phyloP scores from a whole-genome alignment of 768 basidiomycete species.

The Termitomyces sp. region DNA sequence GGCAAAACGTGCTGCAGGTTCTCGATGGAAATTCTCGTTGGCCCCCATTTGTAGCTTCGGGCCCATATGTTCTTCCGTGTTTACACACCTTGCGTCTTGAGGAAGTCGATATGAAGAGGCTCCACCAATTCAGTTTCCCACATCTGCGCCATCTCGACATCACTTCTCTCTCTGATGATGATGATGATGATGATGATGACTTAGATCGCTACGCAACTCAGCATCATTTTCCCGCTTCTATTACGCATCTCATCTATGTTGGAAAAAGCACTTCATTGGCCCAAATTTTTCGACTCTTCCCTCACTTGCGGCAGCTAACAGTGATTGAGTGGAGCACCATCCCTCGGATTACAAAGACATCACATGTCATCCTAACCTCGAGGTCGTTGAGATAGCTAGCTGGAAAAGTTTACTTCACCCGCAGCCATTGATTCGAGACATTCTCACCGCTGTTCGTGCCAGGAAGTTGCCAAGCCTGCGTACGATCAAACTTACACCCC shows the following conservation, averaged over 20 bases:
- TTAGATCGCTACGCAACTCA: background rate
- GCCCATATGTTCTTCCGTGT: background rate
- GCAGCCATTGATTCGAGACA: background rate
- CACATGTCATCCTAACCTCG: background rate
- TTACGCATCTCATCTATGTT: background rate
- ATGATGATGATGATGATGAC: too few relatives aligned
- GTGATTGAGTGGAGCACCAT: background rate
- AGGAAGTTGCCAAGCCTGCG: background rate
- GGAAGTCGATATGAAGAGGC: background rate
- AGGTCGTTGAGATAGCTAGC: background rate
- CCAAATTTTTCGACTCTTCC: background rate
- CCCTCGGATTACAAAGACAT: background rate
- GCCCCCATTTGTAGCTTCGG: too few relatives aligned
- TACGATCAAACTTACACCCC: background rate
- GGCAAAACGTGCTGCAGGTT: too few relatives aligned
- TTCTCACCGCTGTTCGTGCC: too few relatives aligned
- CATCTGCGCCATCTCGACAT: background rate
- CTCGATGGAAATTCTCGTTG: background rate
- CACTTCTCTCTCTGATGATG: background rate
- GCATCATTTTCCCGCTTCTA: background rate
- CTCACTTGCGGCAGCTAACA: background rate
- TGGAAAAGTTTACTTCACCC: background rate
- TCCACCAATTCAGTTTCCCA: background rate
- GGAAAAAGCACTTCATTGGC: background rate
- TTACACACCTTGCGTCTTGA: slow-evolving; percentile 1